These are phyloP conservation scores for Xylariomycetidae sp. DNA, from an alignment of 2,329 filamentous ascomycete genomes.

Conservation along the genomic window DNA sequence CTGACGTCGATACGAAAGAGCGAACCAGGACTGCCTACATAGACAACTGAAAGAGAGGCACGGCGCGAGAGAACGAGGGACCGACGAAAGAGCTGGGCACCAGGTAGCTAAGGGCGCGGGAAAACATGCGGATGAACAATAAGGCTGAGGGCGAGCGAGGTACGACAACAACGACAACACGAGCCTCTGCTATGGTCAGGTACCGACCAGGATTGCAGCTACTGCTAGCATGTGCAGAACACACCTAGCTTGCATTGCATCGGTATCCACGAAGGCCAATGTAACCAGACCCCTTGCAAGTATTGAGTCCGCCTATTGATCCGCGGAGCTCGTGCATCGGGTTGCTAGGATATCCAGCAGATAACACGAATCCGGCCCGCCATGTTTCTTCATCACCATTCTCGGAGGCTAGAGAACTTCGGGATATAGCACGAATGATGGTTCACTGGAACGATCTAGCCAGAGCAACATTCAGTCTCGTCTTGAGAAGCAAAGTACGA, in stretches of 20 bases:
- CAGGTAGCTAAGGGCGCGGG: constrained; percentile 5
- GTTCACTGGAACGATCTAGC: too few relatives aligned
- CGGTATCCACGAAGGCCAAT: constrained; percentile 16
- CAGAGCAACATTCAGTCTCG: neutral
- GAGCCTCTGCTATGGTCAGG: constrained; percentile 12
- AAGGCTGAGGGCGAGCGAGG: constrained; percentile 15
- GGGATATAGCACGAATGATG: too few relatives aligned
- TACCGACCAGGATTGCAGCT: constrained; percentile 13
- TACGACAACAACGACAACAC: constrained; percentile 13
- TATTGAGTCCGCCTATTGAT: constrained; percentile 14
- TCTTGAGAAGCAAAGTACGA: neutral
- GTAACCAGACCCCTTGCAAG: constrained; percentile 18
- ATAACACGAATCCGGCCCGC: constrained; percentile 13
- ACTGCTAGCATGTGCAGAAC: constrained; percentile 11
- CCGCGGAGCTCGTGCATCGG: constrained; percentile 15
- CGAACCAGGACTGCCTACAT: neutral
- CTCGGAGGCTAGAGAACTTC: constrained; percentile 7
- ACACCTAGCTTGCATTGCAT: constrained; percentile 16
- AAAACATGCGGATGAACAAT: constrained; percentile 10
- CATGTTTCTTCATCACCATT: constrained; percentile 9
- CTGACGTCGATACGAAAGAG: neutral
- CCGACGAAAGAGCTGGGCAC: constrained; percentile 2
- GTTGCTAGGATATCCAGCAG: constrained; percentile 12
- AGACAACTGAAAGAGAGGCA: neutral
- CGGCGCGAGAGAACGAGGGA: constrained; percentile 7